Evolutionary conservation across 441 rosid species (phyloP).

Genomic region (Euphorbia celastroides): DNA sequence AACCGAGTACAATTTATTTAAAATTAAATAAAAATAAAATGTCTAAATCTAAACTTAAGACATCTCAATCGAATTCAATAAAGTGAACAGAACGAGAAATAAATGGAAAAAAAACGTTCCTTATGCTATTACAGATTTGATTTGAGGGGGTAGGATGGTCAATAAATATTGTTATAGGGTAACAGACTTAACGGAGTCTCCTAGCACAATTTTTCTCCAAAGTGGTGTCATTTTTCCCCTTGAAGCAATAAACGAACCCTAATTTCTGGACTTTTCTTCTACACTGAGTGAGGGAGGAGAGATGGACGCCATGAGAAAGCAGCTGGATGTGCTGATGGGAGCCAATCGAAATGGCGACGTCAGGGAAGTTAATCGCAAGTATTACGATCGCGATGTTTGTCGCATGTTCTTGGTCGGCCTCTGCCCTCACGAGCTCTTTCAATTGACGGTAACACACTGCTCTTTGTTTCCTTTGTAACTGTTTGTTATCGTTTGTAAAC

Average conservation of each 20-base stretch:
- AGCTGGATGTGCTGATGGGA: slow-evolving; percentile 98
- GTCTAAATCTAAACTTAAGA: too few species aligned
- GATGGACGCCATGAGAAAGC: slow-evolving; percentile 98
- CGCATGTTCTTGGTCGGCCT: slow-evolving; percentile 94
- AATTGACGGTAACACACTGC: slow-evolving; percentile 57
- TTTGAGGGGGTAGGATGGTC: not conserved
- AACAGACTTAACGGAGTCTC: not conserved
- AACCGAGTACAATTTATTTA: too few species aligned
- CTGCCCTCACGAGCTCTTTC: slow-evolving; percentile 99
- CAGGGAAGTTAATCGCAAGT: slow-evolving; percentile 88
- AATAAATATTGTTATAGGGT: not conserved
- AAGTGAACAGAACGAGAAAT: too few species aligned
- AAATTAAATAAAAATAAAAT: too few species aligned
- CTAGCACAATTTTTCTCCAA: not conserved
- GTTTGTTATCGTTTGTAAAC: too few species aligned
- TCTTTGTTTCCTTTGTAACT: not conserved
- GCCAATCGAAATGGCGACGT: slow-evolving; percentile 98
- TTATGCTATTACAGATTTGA: too few species aligned
- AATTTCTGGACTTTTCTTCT: not conserved
- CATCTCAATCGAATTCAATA: too few species aligned
- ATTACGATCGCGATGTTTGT: slow-evolving; percentile 98
- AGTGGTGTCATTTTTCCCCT: too few species aligned
- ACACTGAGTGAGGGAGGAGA: not conserved
- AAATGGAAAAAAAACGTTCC: not conserved
- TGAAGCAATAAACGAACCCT: slow-evolving; percentile 9